These are phyloP conservation scores for Pythium rhizo-oryzae DNA, from an alignment of 352 stramenopile genomes.

Conservation along the genomic window DNA sequence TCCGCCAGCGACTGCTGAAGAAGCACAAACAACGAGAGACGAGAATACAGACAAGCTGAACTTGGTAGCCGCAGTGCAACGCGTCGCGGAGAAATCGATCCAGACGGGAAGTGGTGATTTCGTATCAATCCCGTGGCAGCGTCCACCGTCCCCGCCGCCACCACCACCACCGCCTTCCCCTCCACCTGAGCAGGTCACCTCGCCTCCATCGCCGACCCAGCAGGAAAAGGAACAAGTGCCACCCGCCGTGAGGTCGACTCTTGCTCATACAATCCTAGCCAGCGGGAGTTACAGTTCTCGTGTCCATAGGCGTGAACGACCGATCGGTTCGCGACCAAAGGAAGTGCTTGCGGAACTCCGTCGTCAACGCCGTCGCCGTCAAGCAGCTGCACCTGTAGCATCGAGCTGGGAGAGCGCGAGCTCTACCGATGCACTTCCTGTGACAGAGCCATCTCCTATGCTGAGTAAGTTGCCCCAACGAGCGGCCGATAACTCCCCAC, in stretches of 20 bases:
- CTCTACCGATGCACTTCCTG: background rate
- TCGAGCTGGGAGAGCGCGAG: conserved; percentile 8
- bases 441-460: background rate
- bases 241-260: background rate
- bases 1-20: background rate
- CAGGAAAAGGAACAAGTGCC: no score
- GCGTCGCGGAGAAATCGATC: conserved; percentile 29
- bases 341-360: conserved; percentile 19
- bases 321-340: background rate
- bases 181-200: background rate
- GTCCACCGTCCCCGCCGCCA: conserved; percentile 7
- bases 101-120: conserved; percentile 31
- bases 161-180: background rate
- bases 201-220: background rate
- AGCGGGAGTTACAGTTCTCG: background rate
- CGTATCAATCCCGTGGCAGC: background rate
- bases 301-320: background rate
- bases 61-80: conserved; percentile 5
- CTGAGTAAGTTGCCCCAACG: background rate
- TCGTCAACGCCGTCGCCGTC: conserved; percentile 23
- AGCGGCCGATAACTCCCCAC: background rate
- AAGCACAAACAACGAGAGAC: background rate
- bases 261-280: conserved; percentile 3
- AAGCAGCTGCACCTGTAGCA: background rate
- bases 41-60: background rate